Base-by-base conservation (phyloP, 129 eudicot species). In the Glebionis coronaria region DNA sequence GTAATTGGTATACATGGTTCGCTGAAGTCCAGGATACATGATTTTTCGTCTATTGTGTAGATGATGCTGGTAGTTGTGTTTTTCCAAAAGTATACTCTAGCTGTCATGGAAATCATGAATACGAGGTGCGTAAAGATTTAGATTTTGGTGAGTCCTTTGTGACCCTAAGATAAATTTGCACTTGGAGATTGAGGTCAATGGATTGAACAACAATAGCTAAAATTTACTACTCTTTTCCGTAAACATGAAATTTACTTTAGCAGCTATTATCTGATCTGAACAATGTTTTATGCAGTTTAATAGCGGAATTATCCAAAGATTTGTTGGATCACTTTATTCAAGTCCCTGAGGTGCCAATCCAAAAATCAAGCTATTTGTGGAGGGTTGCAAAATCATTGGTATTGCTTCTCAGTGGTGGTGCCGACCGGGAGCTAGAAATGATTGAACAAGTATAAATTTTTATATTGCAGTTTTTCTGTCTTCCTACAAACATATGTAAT, bases 391-490 rank as follows among this genome's bases (percentile, higher is more conserved):
- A 79, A 67, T 79, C 95, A 20, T 31, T 86, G 23, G 82, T 56
- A 68, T 61, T 31, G 65, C 96, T 92, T 49, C 95, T 92, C 67
- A 66, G 78, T 65, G 72, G 87, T 76, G 98, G 95, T 44, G 98
- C 95, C 66, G 98, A 92, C 45, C 83, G 85, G 82, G 98, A 92
- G 61, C 82, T 96, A 9, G 98, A 92, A 53, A 84, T 79, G 25
- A 84, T 92, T 38, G 96, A 92, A 83, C 95, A 91, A 94, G 97
- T 87, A 57, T 13, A 71, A 76, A 18, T 27, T 62, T 63, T 56
- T 47, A 20, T 16, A 61, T 56, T 61, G 44, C 16, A 4, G n/a
- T n/a, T 55, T 42, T 28, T 62, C 14, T n/a, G 2, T 18, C 56
- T 9, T 53, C 12, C 15, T 63, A 67, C 35, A 38, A 11, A 29